phyloP scores from a whole-genome alignment of 257 asterid genomes.

The Solanum ossicruentum region DNA sequence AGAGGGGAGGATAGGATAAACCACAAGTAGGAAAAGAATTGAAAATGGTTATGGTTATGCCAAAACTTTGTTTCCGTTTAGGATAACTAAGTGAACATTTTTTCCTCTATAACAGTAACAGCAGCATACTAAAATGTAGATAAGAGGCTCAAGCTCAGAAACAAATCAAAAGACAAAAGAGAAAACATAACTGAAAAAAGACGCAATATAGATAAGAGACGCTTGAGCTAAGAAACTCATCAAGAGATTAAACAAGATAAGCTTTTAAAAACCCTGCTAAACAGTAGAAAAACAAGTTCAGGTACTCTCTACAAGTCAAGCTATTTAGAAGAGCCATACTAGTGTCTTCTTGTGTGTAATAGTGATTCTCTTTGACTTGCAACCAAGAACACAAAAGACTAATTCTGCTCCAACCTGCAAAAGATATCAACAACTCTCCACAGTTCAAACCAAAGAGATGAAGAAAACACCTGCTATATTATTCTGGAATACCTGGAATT shows the following conservation, averaged over 20 bases:
- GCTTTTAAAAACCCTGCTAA: background rate
- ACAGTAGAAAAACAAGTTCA: background rate
- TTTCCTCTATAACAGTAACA: background rate
- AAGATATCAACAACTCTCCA: slow-evolving; percentile 7
- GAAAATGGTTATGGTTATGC: background rate
- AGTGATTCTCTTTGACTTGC: slow-evolving; percentile 95
- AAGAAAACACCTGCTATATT: slow-evolving; percentile 6
- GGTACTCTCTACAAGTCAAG: background rate
- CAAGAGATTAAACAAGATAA: background rate
- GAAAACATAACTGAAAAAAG: background rate
- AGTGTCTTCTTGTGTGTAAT: slow-evolving; percentile 96
- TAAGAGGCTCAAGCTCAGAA: background rate
- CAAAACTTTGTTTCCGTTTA: background rate
- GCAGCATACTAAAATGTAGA: background rate
- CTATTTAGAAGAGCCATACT: slow-evolving; percentile 33
- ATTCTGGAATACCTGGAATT: slow-evolving; percentile 60
- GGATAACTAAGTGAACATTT: background rate
- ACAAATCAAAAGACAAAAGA: background rate
- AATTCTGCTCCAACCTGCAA: slow-evolving; percentile 81
- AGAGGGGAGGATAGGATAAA: background rate
- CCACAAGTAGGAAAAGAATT: background rate
- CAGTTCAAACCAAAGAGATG: background rate
- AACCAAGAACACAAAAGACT: slow-evolving; percentile 85
- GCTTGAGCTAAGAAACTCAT: background rate
- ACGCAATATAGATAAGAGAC: background rate